Evolutionary conservation across 169 alveolate genomes (phyloP).

Genomic region (Pseudocohnilembus persalinus): DNA sequence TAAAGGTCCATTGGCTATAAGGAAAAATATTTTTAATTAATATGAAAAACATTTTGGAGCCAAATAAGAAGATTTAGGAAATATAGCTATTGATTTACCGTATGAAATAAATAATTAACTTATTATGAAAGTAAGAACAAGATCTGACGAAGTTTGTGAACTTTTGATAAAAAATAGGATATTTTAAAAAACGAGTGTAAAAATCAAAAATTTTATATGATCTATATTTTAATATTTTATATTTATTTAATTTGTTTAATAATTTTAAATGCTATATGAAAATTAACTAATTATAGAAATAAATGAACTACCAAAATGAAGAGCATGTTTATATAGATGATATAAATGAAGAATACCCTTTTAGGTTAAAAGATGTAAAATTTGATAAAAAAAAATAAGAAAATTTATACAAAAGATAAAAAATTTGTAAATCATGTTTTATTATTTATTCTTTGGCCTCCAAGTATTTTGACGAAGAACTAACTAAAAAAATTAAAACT

Average conservation of each 20-base stretch:
- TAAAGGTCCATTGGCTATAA: constrained; percentile 40
- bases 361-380: constrained; percentile 9
- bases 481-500: constrained; percentile 24
- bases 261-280: no score
- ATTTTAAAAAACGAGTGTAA: constrained; percentile 3
- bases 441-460: constrained; percentile 38
- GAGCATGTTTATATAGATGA: constrained; percentile 28
- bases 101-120: constrained; percentile 39
- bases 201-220: not conserved
- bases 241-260: no score
- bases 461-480: constrained; percentile 28
- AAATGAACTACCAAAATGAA: constrained; percentile 7
- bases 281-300: no score
- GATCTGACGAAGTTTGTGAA: constrained; percentile 19
- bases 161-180: constrained; percentile 38
- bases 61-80: constrained; percentile 23
- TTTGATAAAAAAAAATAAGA: constrained; percentile 8
- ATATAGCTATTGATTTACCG: constrained; percentile 40
- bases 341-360: constrained; percentile 10
- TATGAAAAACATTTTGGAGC: constrained; percentile 44
- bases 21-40: constrained; percentile 34
- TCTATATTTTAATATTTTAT: no score
- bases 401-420: constrained; percentile 29
- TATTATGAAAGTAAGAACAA: constrained; percentile 32
- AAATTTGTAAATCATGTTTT: constrained; percentile 45